Evolutionary conservation across 176 grass and related monocot species (phyloP), one percentile per base, ranked within the genome.

Genomic region (Oryza glaberrima): DNA sequence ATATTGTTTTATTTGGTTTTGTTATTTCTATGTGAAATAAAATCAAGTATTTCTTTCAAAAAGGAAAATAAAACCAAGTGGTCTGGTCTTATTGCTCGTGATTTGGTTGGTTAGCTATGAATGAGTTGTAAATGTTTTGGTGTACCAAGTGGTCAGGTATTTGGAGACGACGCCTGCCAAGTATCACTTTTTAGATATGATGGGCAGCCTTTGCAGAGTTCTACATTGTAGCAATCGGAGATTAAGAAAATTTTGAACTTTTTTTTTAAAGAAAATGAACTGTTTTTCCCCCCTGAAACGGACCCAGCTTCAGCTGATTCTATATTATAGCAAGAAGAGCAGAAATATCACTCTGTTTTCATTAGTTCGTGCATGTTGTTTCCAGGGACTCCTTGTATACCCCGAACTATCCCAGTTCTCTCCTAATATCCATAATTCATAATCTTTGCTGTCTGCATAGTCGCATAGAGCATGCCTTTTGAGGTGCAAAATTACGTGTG

Each of bases 1-100:
- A 47, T 67, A 80, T 78, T 54, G 9, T 82, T 32, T 65, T 63
- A 73, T 87, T 35, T 65, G 14, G 3, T 51, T 13, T 16, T 26
- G 38, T 48, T 75, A 3, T 88, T 88, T 79, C 16, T 67, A 23
- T 16, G 2, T 77, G 60, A 52, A 76, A 67, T 67, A 67, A 66
- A 56, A 52, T 1, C 19, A 58, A 20, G 17, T 58, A 58, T 58
- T 58, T 58, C 5, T 4, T 54, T 16, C 4, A 17, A 58, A 58
- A 58, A 58, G 52, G 71, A 40, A 84, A 76, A 52, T 65, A 76
- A 67, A 51, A 88, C 22, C 7, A 67, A 83, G 69, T 88, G 86
- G 75, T 56, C 32, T 72, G 47, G 23, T 13, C 25, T 74, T 74
- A 44, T 68, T 73, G 15, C 69, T 79, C 58, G 13, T 88, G 81